phyloP scores from a whole-genome alignment of 176 grass and related monocot species.

The Aegilops umbellulata region DNA sequence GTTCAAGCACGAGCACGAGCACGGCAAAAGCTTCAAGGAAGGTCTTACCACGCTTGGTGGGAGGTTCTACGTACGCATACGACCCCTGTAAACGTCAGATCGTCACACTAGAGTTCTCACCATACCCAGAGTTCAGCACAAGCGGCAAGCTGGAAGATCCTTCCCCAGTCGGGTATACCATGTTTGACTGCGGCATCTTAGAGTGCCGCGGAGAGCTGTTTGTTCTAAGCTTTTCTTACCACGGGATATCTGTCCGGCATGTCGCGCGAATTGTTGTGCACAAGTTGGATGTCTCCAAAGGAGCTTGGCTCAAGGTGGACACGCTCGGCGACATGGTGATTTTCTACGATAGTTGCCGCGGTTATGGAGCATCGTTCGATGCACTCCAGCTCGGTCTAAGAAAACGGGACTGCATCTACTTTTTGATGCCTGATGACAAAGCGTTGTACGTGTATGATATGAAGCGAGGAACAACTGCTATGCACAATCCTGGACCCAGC shows the following conservation, averaged over 20 bases:
- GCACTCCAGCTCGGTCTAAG: not conserved
- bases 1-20: not conserved
- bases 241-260: not conserved
- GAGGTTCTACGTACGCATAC: not conserved
- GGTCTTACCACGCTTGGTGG: not conserved
- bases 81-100: not conserved
- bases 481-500: not conserved
- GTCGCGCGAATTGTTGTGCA: not conserved
- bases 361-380: not conserved
- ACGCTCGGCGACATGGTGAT: not conserved
- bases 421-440: not conserved
- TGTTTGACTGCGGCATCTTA: not conserved
- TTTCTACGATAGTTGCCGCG: not conserved
- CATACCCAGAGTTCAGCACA: not conserved
- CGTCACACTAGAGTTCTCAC: not conserved
- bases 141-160: not conserved
- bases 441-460: not conserved
- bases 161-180: not conserved
- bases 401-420: not conserved
- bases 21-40: not conserved
- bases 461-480: not conserved
- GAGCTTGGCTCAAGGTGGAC: not conserved
- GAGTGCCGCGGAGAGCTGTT: not conserved
- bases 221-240: not conserved
- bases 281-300: not conserved